Evolutionary conservation across 116 monocot species (phyloP), one percentile per base, ranked within the genome.

Genomic region (Trichopus zeylanicus): DNA sequence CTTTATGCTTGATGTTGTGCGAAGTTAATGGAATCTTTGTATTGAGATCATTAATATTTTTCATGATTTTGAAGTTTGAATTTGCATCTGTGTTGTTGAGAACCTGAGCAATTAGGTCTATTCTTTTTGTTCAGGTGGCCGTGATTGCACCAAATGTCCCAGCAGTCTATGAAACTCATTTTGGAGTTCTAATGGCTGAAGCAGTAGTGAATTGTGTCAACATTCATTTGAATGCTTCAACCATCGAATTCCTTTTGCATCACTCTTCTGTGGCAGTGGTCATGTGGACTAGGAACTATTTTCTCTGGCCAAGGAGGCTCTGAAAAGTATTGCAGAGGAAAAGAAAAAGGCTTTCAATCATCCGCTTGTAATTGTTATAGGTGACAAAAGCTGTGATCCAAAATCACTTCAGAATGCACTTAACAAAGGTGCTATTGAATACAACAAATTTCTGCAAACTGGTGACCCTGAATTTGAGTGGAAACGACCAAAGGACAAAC

Each of bases 101-200:
- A n/a, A n/a, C n/a, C n/a, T n/a, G n/a, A n/a, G n/a, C 32, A 33
- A 33, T 33, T 33, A 5, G 4, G 8, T 33, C 32, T 33, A 8
- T 33, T 33, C 8, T 33, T 33, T 33, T 33, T 33, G 4, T 33
- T 33, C 68, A 97, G 90, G 95, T 97, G 26, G 83, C 90, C 28
- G 75, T 87, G 29, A 84, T 97, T 59, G 95, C 95, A 33, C 95
- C 95, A 62, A 97, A 97, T 47, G 64, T 97, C 48, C 95, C 95
- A 28, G 91, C 95, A 31, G 35, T 84, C n/a, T 97, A 84, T 55
- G 95, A 90, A 78, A 85, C 86, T 26, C 94, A 94, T 81, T 89
- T 94, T 70, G 89, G 81, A 59, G 78, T 94, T 56, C 94, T 89
- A 7, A 94, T 94, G 94, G 66, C 89, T 55, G 94, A 89, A 56